These are phyloP conservation scores for Phytophthora sp. DNA, from an alignment of 352 stramenopile genomes.

Conservation along the genomic window DNA sequence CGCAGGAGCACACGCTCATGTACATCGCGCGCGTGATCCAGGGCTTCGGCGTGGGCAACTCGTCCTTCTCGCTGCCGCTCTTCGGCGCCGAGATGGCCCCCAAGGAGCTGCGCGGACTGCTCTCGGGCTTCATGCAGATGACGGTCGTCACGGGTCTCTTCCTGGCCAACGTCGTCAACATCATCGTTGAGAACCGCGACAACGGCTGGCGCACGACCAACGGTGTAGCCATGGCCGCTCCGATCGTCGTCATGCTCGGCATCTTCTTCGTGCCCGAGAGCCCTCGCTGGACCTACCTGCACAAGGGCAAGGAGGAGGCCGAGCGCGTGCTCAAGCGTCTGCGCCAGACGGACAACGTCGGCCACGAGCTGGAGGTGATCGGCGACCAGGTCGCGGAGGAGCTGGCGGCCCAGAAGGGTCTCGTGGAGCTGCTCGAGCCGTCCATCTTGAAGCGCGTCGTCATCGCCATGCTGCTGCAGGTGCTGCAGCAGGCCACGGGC, in stretches of 20 bases:
- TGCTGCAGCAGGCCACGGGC: conserved; percentile 41
- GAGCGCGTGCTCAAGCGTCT: conserved; percentile 37
- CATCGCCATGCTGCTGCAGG: conserved; percentile 37
- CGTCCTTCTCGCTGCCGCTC: conserved; percentile 39
- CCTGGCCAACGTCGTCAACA: conserved; percentile 45
- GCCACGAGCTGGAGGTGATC: conserved; percentile 41
- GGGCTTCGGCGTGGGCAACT: conserved; percentile 45
- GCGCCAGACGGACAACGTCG: conserved; percentile 38
- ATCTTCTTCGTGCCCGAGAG: conserved; percentile 49
- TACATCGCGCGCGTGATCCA: conserved; percentile 39
- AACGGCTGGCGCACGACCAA: conserved; percentile 45
- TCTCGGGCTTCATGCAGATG: conserved; percentile 52
- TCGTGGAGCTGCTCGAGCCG: conserved; percentile 32
- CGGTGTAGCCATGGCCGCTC: conserved; percentile 33
- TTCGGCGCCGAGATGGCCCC: conserved; percentile 47
- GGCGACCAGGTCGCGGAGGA: conserved; percentile 43
- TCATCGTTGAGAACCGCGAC: conserved; percentile 34
- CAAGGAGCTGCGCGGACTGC: conserved; percentile 39
- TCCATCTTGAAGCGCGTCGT: conserved; percentile 31
- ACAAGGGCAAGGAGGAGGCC: conserved; percentile 38
- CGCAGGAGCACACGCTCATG: conserved; percentile 24
- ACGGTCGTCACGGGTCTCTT: conserved; percentile 38
- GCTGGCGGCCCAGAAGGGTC: conserved; percentile 11
- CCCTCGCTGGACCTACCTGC: conserved; percentile 47
- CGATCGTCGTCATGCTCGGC: conserved; percentile 40